Conservation (phyloP, 1,284 basidiomycete genomes). For the Peniophora sp. region DNA sequence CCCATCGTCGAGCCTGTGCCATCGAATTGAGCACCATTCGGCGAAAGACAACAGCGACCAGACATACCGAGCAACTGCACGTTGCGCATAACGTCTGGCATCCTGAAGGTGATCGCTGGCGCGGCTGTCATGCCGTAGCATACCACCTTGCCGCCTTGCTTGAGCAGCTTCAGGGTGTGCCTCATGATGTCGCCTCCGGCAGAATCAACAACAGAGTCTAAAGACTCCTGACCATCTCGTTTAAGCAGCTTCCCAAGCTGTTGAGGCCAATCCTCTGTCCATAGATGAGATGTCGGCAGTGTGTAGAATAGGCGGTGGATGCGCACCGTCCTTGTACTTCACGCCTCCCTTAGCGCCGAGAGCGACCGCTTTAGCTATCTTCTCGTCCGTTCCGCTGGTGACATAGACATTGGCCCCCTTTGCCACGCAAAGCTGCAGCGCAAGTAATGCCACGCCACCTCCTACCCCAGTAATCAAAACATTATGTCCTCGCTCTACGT, state of each 20-base stretch:
- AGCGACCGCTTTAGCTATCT: conserved; percentile 58
- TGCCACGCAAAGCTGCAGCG: conserved; percentile 72
- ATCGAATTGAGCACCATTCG: not conserved
- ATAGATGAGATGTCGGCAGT: not conserved
- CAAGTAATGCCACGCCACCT: conserved; percentile 77
- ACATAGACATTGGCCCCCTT: conserved; percentile 78
- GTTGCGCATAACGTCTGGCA: conserved; percentile 77
- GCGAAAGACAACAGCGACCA: not conserved
- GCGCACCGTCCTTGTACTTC: conserved; percentile 60
- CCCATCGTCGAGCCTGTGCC: conserved; percentile 75
- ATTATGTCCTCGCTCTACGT: conserved; percentile 57
- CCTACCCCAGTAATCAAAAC: conserved; percentile 76
- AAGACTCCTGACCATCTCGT: conserved; percentile 24
- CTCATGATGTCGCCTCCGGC: conserved; percentile 71
- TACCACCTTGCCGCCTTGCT: conserved; percentile 65
- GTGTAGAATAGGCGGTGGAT: not conserved
- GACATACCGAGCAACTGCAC: conserved; percentile 66
- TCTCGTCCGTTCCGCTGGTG: conserved; percentile 66
- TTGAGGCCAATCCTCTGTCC: conserved; percentile 54
- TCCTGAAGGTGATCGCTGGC: conserved; percentile 60
- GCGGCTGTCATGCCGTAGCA: conserved; percentile 74
- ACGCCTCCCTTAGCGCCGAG: conserved; percentile 78
- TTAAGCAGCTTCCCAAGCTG: conserved; percentile 46
- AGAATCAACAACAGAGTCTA: conserved; percentile 77
- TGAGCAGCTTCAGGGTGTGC: conserved; percentile 53